A percentile compares a stretch with the other conserved stretches of the same genome.
These are phyloP conservation scores for Craterostigma plantagineum DNA, from an alignment of 257 asterid genomes.

Conservation along the genomic window DNA sequence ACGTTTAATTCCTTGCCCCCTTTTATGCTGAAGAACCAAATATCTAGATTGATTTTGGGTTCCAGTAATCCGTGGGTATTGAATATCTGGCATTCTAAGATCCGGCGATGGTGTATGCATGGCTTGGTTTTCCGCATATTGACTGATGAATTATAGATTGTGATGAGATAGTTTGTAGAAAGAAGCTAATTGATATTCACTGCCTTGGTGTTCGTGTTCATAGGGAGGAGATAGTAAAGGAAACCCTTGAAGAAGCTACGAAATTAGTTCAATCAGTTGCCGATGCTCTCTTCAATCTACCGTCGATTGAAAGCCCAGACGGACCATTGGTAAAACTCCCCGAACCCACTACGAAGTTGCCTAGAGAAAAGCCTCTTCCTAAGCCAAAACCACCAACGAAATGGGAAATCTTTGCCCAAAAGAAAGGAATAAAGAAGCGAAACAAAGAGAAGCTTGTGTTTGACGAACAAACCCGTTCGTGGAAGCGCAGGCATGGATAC, in stretches of 20 bases:
- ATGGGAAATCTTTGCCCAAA: conserved; percentile 81
- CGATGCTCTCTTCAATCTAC: conserved; percentile 60
- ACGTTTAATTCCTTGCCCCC: too few species aligned
- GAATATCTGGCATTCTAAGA: too few species aligned
- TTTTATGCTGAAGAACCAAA: background rate
- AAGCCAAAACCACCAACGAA: conserved; percentile 82
- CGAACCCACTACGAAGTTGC: conserved; percentile 56
- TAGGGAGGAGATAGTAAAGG: conserved; percentile 57
- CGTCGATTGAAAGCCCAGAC: conserved; percentile 51
- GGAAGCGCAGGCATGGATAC: conserved; percentile 91
- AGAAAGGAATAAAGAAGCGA: conserved; percentile 66
- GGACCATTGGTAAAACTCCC: conserved; percentile 80
- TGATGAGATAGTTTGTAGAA: background rate
- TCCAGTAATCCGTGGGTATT: too few species aligned
- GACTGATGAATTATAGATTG: background rate
- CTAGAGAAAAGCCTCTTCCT: conserved; percentile 83
- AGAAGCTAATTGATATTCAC: too few species aligned
- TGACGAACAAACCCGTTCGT: conserved; percentile 63
- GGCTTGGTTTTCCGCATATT: background rate
- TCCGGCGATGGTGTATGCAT: background rate
- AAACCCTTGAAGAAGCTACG: conserved; percentile 48
- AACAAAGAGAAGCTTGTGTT: conserved; percentile 66
- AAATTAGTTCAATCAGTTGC: conserved; percentile 74
- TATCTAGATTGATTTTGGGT: too few species aligned
- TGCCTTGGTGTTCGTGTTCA: too few species aligned